Percentiles rank a stretch among this genome's conserved stretches.
phyloP scores from a whole-genome alignment of 2,329 filamentous ascomycete genomes.

The Exophiala xenobiotica region DNA sequence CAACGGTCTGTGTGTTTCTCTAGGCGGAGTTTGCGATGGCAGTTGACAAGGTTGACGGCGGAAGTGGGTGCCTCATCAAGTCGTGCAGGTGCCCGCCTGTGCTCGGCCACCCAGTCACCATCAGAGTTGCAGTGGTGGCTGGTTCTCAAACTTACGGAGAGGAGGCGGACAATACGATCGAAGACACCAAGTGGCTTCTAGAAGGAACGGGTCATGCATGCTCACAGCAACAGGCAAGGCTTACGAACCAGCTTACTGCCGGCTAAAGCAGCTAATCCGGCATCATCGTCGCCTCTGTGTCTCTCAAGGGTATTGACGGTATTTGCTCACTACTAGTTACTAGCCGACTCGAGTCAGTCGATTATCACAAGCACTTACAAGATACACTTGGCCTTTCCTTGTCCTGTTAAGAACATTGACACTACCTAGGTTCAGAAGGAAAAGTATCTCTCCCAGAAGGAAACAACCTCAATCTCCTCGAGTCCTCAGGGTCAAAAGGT shows the following conservation, averaged over 20 bases:
- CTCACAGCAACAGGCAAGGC: background rate
- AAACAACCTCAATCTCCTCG: constrained; percentile 1
- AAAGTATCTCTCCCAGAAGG: background rate
- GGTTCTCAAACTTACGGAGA: too few species aligned
- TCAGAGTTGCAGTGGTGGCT: background rate
- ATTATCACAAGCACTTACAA: too few species aligned
- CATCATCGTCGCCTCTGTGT: background rate
- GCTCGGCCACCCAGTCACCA: too few species aligned
- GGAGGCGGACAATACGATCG: too few species aligned
- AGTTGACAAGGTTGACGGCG: background rate
- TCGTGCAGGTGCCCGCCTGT: background rate
- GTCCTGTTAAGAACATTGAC: too few species aligned
- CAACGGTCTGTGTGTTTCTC: constrained; percentile 1
- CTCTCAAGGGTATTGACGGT: too few species aligned
- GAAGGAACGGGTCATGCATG: constrained; percentile 1
- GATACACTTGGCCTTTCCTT: background rate
- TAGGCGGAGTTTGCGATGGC: background rate
- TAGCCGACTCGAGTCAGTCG: too few species aligned
- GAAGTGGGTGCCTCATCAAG: background rate
- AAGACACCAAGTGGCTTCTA: constrained; percentile 6
- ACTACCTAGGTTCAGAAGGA: background rate
- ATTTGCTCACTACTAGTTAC: too few species aligned
- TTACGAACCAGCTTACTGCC: constrained; percentile 1
- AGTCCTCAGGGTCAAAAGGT: background rate
- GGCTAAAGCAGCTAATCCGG: background rate